Percentiles rank a stretch among this genome's conserved stretches.
Evolutionary conservation across 2,329 filamentous ascomycete species (phyloP).

Genomic region (Alternaria tenuissima): DNA sequence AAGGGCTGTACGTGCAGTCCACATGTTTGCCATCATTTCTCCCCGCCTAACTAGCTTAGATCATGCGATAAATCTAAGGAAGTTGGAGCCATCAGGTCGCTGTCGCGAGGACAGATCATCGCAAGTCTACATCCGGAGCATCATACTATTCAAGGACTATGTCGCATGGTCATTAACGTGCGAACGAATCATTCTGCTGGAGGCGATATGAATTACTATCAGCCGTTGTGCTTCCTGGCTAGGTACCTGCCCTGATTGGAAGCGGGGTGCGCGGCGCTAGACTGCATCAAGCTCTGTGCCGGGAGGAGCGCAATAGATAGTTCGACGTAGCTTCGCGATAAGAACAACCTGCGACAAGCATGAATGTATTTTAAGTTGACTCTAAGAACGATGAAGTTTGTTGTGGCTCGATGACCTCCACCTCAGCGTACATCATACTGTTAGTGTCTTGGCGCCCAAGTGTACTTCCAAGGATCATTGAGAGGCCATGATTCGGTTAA

Average conservation of each 20-base stretch:
- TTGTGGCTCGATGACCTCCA: not conserved
- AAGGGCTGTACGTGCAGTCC: conserved; percentile 38
- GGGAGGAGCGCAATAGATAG: not conserved
- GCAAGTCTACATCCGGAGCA: not conserved
- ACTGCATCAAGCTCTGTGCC: not conserved
- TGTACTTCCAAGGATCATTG: not conserved
- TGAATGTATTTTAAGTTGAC: not conserved
- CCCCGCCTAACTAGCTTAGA: not conserved
- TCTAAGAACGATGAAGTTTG: not conserved
- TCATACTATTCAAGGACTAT: not conserved
- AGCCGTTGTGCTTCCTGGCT: conserved; percentile 2
- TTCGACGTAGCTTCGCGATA: not conserved
- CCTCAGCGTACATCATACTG: not conserved
- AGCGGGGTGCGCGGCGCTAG: conserved; percentile 10
- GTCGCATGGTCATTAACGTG: not conserved
- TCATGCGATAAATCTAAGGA: not conserved
- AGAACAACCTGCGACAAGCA: not conserved
- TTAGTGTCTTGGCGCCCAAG: not conserved
- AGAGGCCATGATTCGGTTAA: not conserved
- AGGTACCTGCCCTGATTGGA: conserved; percentile 6
- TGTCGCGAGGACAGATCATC: not conserved
- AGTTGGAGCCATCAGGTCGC: not conserved
- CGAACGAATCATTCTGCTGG: conserved; percentile 8
- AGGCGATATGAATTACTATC: not conserved
- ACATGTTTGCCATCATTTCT: conserved; percentile 31